Base-by-base conservation (phyloP, 306 rosid genomes). In the Rosa lucieae region DNA sequence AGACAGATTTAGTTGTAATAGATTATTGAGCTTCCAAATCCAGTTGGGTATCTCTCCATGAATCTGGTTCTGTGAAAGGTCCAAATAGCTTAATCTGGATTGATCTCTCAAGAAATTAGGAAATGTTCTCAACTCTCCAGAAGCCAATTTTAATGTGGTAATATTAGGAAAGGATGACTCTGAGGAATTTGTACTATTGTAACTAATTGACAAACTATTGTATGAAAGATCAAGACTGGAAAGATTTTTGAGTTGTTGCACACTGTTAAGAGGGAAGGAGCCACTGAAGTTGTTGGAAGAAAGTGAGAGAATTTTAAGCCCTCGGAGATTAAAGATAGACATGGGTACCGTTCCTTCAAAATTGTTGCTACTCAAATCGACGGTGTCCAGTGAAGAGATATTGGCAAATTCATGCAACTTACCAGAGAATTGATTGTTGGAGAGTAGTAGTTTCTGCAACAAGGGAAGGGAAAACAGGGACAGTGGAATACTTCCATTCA, bases 281-380 rank as follows among this genome's bases (percentile, higher is more conserved):
- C 88, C 83, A 4, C 0, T 55, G 52, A 78, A 75, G 13, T 85
- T 85, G 72, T 81, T 85, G 0, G 58, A 81, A 70, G 77, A 62
- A 5, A 89, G 73, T 15, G 17, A 4, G 12, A 87, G 89, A n/a
- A 8, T 3, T 2, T 0, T 15, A 0, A 87, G 90, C 8, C 18
- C 48, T 0, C 0, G 46, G 2, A 92, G 69, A 2, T 49, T 2
- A 8, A 81, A 85, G 49, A 85, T 17, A 7, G 76, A 77, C 49
- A 0, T 0, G 0, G 89, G 91, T 67, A 90, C 47, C 0, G 83
- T 23, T 8, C 97, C 91, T 39, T 83, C 75, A 72, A 92, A 75
- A 0, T 52, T 48, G 47, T 90, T 92, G 70, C 61, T 81, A 8
- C 86, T 76, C 71, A 93, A 80, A 79, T 86, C 89, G 5, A 93